Percentiles rank a stretch among this genome's conserved stretches.
These are phyloP conservation scores for Pezicula carpinea DNA, from an alignment of 2,329 filamentous ascomycete species.

Conservation along the genomic window DNA sequence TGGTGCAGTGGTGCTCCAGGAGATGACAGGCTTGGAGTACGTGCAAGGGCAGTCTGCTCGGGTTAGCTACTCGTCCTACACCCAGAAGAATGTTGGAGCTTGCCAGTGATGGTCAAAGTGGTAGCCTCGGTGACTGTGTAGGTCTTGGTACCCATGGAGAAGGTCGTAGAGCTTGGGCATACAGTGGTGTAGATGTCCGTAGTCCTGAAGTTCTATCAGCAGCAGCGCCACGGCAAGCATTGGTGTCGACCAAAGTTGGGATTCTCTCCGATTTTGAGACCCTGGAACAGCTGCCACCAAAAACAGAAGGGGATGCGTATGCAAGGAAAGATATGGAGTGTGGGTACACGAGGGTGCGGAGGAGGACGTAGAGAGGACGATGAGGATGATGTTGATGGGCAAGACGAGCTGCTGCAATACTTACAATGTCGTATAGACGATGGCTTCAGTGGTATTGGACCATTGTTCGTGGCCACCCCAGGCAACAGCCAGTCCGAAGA, in stretches of 20 bases:
- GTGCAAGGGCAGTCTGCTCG: conserved; percentile 12
- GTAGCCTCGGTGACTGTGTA: conserved; percentile 57
- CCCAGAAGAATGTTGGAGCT: neutral
- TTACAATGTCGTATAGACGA: no score
- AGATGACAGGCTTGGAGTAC: conserved; percentile 3
- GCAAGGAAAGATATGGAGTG: no score
- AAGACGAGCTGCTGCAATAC: conserved; percentile 1
- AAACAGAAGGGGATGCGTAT: no score
- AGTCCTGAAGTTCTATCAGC: no score
- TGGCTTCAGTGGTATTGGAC: conserved; percentile 15
- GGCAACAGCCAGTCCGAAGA: conserved; percentile 24
- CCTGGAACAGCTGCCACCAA: no score
- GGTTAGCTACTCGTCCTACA: neutral
- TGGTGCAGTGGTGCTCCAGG: conserved; percentile 3
- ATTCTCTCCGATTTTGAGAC: no score
- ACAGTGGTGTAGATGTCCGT: conserved; percentile 40
- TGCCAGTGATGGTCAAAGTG: conserved; percentile 38
- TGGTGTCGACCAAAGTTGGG: no score
- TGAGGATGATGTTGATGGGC: conserved; percentile 35
- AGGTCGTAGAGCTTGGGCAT: conserved; percentile 43
- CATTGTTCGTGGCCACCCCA: conserved; percentile 13
- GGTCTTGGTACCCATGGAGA: conserved; percentile 37
- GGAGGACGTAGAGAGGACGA: no score
- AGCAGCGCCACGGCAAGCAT: no score
- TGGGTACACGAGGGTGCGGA: no score